Conservation (phyloP, 495 filamentous ascomycete genomes). For the Sordaria brevicollis region DNA sequence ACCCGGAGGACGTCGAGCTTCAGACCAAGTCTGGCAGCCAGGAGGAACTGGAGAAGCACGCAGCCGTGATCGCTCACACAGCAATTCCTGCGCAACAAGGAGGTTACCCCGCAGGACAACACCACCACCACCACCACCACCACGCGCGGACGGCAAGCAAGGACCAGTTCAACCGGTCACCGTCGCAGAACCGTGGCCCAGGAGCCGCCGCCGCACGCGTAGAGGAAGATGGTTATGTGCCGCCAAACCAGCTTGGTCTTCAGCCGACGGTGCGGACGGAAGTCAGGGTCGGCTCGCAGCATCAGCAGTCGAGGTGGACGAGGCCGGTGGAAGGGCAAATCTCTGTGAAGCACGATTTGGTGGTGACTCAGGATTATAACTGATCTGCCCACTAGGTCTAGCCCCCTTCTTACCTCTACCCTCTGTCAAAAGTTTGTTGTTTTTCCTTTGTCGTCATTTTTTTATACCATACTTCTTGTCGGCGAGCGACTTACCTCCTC, state of each 20-base stretch:
- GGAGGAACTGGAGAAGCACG: conserved; percentile 2
- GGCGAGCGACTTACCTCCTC: background rate
- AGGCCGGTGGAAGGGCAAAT: background rate
- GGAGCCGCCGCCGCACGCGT: background rate
- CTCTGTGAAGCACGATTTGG: background rate
- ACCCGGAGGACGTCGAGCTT: conserved; percentile 18
- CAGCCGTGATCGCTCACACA: background rate
- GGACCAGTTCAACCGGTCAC: background rate
- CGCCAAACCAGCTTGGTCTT: conserved; percentile 3
- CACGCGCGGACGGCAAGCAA: background rate
- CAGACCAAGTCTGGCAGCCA: conserved; percentile 15
- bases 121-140: too few species aligned
- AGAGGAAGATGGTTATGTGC: background rate
- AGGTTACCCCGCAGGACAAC: too few species aligned
- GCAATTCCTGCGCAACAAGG: background rate
- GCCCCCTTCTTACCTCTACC: background rate
- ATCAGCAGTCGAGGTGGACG: background rate
- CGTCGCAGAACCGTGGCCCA: background rate
- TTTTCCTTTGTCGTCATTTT: background rate
- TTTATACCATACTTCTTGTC: background rate
- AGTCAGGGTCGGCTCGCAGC: conserved; percentile 6
- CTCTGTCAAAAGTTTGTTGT: background rate
- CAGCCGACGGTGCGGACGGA: conserved; percentile 15
- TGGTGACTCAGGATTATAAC: background rate
- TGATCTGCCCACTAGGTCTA: background rate